A percentile compares a stretch with the other conserved stretches of the same genome.
phyloP scores from a whole-genome alignment of 2,329 filamentous ascomycete species.

The Ophiostoma piceae region DNA sequence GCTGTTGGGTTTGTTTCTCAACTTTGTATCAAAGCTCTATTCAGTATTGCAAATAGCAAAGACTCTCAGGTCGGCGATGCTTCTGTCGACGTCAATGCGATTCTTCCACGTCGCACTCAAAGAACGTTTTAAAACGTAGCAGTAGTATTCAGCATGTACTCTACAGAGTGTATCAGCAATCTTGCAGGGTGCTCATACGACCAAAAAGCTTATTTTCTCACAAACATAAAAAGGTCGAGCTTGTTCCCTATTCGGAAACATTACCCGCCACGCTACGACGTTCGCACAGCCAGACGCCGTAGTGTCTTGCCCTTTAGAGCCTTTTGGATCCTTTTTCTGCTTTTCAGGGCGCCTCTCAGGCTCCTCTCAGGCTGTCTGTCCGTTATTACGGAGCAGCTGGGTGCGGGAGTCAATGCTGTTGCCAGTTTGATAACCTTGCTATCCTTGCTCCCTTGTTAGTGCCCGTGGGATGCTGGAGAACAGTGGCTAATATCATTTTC shows the following conservation, averaged over 20 bases:
- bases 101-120: neutral
- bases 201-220: slow-evolving; percentile 10
- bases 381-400: neutral
- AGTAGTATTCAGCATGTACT: neutral
- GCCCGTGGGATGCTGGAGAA: neutral
- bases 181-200: slow-evolving; percentile 2
- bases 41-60: neutral
- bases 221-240: neutral
- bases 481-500: neutral
- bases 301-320: neutral
- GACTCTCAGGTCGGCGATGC: neutral
- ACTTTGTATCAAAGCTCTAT: neutral
- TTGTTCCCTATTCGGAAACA: slow-evolving; percentile 26
- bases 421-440: neutral
- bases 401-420: neutral
- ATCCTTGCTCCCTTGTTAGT: neutral
- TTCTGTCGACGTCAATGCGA: neutral
- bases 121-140: neutral
- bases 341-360: neutral
- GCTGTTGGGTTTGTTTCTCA: neutral
- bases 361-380: neutral
- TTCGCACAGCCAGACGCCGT: neutral
- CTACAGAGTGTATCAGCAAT: neutral
- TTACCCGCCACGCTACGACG: slow-evolving; percentile 22
- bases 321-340: neutral